These are phyloP conservation scores for Stephania japonica DNA, from an alignment of 164 flowering plant species.

Conservation along the genomic window DNA sequence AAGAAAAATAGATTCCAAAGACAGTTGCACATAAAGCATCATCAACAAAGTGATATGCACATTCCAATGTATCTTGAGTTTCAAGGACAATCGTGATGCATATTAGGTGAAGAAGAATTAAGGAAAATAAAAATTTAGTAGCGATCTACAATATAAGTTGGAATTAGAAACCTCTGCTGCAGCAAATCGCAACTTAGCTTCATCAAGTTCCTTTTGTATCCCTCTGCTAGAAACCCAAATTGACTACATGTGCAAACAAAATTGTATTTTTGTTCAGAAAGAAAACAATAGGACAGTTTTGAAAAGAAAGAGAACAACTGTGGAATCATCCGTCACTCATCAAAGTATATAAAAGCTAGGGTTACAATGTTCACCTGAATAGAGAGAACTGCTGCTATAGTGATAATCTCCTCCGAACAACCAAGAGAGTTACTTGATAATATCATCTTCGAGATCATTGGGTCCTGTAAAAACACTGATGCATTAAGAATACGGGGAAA, in stretches of 20 bases:
- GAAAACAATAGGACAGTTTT: not conserved
- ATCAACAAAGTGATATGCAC: not conserved
- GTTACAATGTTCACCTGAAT: conserved; percentile 28
- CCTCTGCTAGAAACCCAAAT: conserved; percentile 81
- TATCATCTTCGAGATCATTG: conserved; percentile 91
- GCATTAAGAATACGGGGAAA: not conserved
- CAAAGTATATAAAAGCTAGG: not conserved
- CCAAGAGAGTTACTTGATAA: conserved; percentile 65
- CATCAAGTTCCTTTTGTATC: conserved; percentile 79
- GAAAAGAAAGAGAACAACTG: not conserved
- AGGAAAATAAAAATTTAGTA: not conserved
- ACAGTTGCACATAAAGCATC: not conserved
- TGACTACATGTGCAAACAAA: conserved; percentile 47
- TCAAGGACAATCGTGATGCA: not conserved
- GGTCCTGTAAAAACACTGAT: conserved; percentile 56
- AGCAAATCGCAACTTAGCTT: conserved; percentile 88
- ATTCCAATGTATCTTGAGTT: not conserved
- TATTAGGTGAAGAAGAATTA: not conserved
- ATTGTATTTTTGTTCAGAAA: not conserved
- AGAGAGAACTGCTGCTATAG: conserved; percentile 78
- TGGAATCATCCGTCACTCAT: not conserved
- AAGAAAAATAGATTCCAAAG: not conserved
- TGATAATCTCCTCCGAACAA: conserved; percentile 86
- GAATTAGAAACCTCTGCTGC: conserved; percentile 73
- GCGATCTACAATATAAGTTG: no score